A percentile compares a stretch with the other conserved stretches of the same genome.
Evolutionary conservation across 805 yeast species (phyloP).

Genomic region (Starmerella bombi): DNA sequence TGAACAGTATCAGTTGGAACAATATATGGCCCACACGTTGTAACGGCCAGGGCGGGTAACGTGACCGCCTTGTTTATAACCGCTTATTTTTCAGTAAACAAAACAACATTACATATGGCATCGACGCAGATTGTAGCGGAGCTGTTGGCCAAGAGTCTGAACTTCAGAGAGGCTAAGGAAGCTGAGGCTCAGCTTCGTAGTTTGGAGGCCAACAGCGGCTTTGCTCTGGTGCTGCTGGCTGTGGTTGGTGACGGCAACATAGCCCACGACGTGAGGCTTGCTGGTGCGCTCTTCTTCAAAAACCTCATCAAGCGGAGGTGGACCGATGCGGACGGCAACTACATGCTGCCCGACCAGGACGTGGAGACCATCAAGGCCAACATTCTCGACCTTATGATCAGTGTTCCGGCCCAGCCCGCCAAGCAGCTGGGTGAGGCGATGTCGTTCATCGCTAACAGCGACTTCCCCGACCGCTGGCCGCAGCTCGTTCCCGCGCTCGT

Average conservation of each 20-base stretch:
- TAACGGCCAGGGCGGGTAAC: no score
- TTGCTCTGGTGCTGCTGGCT: conserved; percentile 60
- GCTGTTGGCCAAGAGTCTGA: conserved; percentile 22
- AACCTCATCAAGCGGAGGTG: conserved; percentile 73
- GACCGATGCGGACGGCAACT: conserved; percentile 81
- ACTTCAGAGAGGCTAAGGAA: conserved; percentile 20
- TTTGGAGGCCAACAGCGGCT: conserved; percentile 57
- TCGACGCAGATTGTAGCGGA: conserved; percentile 21
- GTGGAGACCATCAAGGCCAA: conserved; percentile 57
- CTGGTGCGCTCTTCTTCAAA: conserved; percentile 83
- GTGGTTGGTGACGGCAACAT: conserved; percentile 54
- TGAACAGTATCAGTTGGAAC: no score
- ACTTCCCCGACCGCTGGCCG: conserved; percentile 87
- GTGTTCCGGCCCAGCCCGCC: conserved; percentile 54
- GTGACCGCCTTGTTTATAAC: no score
- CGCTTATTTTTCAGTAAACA: no score
- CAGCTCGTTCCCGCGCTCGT: conserved; percentile 48
- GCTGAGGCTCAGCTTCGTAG: conserved; percentile 49
- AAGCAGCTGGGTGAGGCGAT: conserved; percentile 92
- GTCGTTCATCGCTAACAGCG: conserved; percentile 85
- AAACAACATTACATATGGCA: no score
- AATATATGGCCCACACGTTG: no score
- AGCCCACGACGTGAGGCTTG: conserved; percentile 51
- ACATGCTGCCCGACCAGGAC: conserved; percentile 48
- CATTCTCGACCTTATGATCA: conserved; percentile 75